Base-by-base conservation (phyloP, 2,329 filamentous ascomycete species). In the Ophiostoma populinum region DNA sequence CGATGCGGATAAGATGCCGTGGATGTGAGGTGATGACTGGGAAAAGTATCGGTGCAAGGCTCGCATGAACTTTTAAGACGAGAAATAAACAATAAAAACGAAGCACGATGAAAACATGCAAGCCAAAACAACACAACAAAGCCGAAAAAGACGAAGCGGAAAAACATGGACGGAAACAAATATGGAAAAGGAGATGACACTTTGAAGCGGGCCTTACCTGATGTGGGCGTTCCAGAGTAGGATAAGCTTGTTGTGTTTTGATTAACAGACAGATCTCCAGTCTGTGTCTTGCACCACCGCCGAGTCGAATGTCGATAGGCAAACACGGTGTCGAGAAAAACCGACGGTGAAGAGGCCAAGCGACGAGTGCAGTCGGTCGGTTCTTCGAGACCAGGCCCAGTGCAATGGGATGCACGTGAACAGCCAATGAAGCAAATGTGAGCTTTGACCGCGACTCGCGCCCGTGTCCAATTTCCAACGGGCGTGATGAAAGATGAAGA, bases 161-260 rank as follows among this genome's bases (percentile, higher is more conserved):
- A 20, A 20, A 26, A 10, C 24, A 35, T 18, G 6, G 9, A 21
- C 9, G 24, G 17, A 26, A 11, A 25, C 18, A 28, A 22, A 34
- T 34, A 29, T 21, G 7, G 21, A 31, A 35, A 32, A 33, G 16
- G 34, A 35, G 21, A 22, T 16, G 29, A 34, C 26, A 17, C 32
- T 30, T n/a, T n/a, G n/a, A n/a, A 24, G 32, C 32, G 33, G 31
- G 29, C 33, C 19, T 34, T 40, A 40, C 38, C 38, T 40, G 36
- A 31, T 34, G 38, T 37, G 38, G 38, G 37, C 28, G 22, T n/a
- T n/a, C n/a, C 15, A 15, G 28, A 25, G 2, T 20, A 11, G 18
- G 25, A 11, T 11, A 24, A 15, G 39, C 24, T 36, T 40, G 35
- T 40, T 40, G 38, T 40, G 34, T 36, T 40, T 37, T 37, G 30